Conservation (phyloP, 2,329 filamentous ascomycete genomes). For the Bipolaris oryzae region DNA sequence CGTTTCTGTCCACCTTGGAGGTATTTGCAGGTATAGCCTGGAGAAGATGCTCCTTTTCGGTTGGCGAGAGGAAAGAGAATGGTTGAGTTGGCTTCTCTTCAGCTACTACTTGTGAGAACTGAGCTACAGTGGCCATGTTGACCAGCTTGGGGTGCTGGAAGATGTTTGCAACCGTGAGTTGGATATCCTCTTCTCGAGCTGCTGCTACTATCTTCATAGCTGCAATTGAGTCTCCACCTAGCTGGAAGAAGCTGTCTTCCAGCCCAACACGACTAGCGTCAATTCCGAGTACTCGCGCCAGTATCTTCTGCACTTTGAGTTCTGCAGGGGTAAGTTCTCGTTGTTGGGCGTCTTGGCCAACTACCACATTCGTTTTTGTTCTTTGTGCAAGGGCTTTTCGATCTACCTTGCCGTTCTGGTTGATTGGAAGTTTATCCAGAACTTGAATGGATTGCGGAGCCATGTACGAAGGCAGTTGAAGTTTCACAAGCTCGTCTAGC, state of each 20-base stretch:
- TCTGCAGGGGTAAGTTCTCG: not conserved
- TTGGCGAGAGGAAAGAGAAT: not conserved
- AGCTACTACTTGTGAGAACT: not conserved
- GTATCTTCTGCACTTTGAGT: not conserved
- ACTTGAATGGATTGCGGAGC: slow-evolving; percentile 35
- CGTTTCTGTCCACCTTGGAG: not conserved
- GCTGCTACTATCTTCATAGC: slow-evolving; percentile 41
- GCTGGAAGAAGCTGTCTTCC: slow-evolving; percentile 51
- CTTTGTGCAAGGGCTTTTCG: slow-evolving; percentile 24
- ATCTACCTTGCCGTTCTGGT: slow-evolving; percentile 23
- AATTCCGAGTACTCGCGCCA: not conserved
- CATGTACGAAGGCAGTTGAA: slow-evolving; percentile 26
- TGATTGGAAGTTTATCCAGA: slow-evolving; percentile 33
- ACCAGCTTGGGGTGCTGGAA: slow-evolving; percentile 3
- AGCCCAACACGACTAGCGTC: not conserved
- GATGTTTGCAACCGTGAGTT: not conserved
- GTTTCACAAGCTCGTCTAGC: not conserved
- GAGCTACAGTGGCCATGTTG: not conserved
- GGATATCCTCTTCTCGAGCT: not conserved
- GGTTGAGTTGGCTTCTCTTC: not conserved
- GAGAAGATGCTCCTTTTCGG: slow-evolving; percentile 35
- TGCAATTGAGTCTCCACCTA: slow-evolving; percentile 53
- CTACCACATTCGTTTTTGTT: not conserved
- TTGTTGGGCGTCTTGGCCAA: not conserved
- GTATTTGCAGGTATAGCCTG: not conserved